Evolutionary conservation across 495 filamentous ascomycete genomes (phyloP).

Genomic region (Oidiodendron maius): DNA sequence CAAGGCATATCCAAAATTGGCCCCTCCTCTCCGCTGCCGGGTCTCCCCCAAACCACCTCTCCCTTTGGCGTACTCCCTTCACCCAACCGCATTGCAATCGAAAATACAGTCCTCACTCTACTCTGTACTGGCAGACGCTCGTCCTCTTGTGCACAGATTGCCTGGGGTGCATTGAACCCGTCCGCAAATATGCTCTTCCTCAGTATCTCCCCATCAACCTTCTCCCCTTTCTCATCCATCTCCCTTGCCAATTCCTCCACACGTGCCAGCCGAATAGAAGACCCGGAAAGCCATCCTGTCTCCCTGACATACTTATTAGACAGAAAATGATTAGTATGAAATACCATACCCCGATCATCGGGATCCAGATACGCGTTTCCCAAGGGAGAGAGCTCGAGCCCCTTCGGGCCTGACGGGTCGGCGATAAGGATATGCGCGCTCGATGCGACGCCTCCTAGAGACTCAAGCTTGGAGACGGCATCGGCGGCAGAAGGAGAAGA

Average conservation of each 20-base stretch:
- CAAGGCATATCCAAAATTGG: conserved; percentile 7
- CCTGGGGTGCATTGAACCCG: conserved; percentile 7
- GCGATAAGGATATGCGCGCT: conserved; percentile 55
- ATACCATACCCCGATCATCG: conserved; percentile 39
- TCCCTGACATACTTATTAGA: conserved; percentile 34
- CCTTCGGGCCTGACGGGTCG: conserved; percentile 43
- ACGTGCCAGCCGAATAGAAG: conserved; percentile 40
- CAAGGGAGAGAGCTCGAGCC: conserved; percentile 50
- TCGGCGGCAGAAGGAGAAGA: conserved; percentile 44
- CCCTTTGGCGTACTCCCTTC: neutral
- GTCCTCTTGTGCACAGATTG: conserved; percentile 9
- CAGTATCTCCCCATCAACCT: neutral
- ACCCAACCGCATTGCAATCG: conserved; percentile 3
- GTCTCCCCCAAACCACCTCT: conserved; percentile 9
- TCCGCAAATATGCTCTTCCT: conserved; percentile 5
- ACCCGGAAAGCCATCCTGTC: conserved; percentile 49
- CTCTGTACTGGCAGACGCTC: neutral
- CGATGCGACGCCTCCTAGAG: conserved; percentile 47
- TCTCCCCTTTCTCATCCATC: conserved; percentile 11
- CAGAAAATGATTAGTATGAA: conserved; percentile 60
- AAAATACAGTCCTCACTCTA: conserved; percentile 4
- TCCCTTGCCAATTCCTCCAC: conserved; percentile 34
- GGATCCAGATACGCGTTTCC: conserved; percentile 42
- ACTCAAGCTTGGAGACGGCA: conserved; percentile 43
- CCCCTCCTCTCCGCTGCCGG: conserved; percentile 6